Evolutionary conservation across 2,329 filamentous ascomycete genomes (phyloP).

Genomic region (Aspergillus sp.): DNA sequence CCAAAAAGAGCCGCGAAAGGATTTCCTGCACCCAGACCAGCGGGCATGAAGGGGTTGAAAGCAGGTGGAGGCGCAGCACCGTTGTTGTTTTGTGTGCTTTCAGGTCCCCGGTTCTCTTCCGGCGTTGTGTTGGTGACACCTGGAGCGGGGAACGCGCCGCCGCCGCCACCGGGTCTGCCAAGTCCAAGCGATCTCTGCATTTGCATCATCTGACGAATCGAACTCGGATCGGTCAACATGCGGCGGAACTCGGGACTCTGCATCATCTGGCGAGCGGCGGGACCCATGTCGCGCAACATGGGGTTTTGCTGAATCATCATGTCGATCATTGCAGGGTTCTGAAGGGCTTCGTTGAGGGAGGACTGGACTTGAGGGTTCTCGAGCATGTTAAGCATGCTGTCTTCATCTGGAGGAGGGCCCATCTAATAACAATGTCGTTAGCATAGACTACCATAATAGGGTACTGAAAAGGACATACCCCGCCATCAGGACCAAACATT

Average conservation of each 20-base stretch:
- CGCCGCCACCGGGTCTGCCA: conserved; percentile 46
- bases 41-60: conserved; percentile 28
- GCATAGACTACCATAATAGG: not conserved
- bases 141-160: conserved; percentile 71
- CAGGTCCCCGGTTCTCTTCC: conserved; percentile 32
- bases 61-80: conserved; percentile 39
- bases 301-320: conserved; percentile 93
- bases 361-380: conserved; percentile 80
- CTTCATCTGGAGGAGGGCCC: conserved; percentile 76
- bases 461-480: conserved; percentile 47
- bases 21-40: conserved; percentile 36
- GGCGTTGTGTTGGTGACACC: conserved; percentile 84
- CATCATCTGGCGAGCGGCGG: conserved; percentile 74
- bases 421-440: conserved; percentile 52
- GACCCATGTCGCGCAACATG: conserved; percentile 63
- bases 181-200: conserved; percentile 63
- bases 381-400: conserved; percentile 76
- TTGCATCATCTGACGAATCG: conserved; percentile 72
- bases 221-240: conserved; percentile 87
- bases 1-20: conserved; percentile 58
- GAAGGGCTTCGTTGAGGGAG: conserved; percentile 87
- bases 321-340: conserved; percentile 89
- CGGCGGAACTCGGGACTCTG: conserved; percentile 80
- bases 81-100: conserved; percentile 28
- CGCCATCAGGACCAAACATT: conserved; percentile 89